These are phyloP conservation scores for Chlorella vulgaris DNA, from an alignment of 139 green algal genomes.

Conservation along the genomic window DNA sequence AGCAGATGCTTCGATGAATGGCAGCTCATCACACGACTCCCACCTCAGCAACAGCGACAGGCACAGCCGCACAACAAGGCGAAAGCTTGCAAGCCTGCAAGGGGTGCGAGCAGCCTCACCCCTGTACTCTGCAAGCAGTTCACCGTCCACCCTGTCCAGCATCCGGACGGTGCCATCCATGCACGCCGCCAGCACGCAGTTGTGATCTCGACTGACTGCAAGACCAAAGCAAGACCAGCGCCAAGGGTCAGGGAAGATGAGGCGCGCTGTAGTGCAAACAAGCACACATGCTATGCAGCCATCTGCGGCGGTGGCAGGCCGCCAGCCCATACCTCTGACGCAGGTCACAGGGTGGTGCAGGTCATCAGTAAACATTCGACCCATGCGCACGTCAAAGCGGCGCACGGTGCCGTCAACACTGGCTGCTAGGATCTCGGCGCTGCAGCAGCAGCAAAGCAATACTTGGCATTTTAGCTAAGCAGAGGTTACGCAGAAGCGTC, in stretches of 20 bases:
- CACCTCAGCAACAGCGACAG: too few species aligned
- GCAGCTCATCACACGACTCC: background rate
- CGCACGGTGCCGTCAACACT: slow-evolving; percentile 89
- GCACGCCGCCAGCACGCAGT: slow-evolving; percentile 76
- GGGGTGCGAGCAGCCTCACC: slow-evolving; percentile 28
- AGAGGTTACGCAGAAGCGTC: background rate
- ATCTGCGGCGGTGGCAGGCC: background rate
- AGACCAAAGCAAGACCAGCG: too few species aligned
- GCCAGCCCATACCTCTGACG: slow-evolving; percentile 1
- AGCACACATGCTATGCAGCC: background rate
- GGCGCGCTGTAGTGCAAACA: background rate
- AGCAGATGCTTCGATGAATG: background rate
- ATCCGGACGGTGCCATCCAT: slow-evolving; percentile 74
- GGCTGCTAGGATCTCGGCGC: slow-evolving; percentile 71
- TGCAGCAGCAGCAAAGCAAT: slow-evolving; percentile 10
- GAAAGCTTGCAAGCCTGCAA: background rate
- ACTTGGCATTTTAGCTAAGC: background rate
- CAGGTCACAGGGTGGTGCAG: slow-evolving; percentile 75
- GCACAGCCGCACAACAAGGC: background rate
- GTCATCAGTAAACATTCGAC: slow-evolving; percentile 73
- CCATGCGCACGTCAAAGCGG: slow-evolving; percentile 86
- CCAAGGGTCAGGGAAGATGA: background rate
- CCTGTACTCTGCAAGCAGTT: slow-evolving; percentile 81
- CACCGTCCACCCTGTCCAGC: slow-evolving; percentile 67
- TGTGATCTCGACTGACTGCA: slow-evolving; percentile 47